phyloP scores from a whole-genome alignment of 495 filamentous ascomycete species.

The Neurospora pannonica region DNA sequence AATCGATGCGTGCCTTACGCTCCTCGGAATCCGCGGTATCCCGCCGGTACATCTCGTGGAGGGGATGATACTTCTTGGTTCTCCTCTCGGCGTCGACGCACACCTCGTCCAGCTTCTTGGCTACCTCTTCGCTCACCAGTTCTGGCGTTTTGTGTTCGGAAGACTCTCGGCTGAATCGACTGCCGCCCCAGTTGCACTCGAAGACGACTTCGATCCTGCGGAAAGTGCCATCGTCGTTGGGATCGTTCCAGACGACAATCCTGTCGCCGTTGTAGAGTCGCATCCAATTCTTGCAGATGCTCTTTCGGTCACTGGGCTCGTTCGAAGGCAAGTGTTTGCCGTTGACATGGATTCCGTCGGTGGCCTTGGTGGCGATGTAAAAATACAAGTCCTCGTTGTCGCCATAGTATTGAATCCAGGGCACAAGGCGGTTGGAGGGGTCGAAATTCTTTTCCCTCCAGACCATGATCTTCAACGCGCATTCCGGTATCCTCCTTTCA shows the following conservation, averaged over 20 bases:
- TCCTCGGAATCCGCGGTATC: not conserved
- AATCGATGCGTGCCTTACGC: not conserved
- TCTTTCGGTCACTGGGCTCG: conserved; percentile 7
- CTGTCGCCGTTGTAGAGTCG: conserved; percentile 63
- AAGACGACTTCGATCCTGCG: conserved; percentile 29
- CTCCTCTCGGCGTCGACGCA: conserved; percentile 20
- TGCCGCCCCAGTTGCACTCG: conserved; percentile 38
- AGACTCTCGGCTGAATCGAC: conserved; percentile 17
- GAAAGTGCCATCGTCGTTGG: conserved; percentile 7
- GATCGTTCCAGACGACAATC: conserved; percentile 48
- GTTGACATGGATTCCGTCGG: conserved; percentile 64
- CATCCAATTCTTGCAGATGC: conserved; percentile 43
- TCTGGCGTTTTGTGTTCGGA: conserved; percentile 7
- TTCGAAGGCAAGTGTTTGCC: conserved; percentile 45
- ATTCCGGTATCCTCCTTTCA: conserved; percentile 57
- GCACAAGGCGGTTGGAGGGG: conserved; percentile 21
- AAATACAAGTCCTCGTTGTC: conserved; percentile 46
- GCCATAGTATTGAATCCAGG: conserved; percentile 27
- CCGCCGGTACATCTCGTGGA: not conserved
- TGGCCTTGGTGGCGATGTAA: conserved; percentile 65
- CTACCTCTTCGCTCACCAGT: conserved; percentile 7
- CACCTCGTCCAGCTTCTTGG: conserved; percentile 19
- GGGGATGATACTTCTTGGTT: not conserved
- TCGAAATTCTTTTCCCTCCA: conserved; percentile 54
- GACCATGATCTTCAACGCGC: conserved; percentile 67